Base-by-base conservation (phyloP, 2,329 filamentous ascomycete species). In the Aspergillus thermomutatus region DNA sequence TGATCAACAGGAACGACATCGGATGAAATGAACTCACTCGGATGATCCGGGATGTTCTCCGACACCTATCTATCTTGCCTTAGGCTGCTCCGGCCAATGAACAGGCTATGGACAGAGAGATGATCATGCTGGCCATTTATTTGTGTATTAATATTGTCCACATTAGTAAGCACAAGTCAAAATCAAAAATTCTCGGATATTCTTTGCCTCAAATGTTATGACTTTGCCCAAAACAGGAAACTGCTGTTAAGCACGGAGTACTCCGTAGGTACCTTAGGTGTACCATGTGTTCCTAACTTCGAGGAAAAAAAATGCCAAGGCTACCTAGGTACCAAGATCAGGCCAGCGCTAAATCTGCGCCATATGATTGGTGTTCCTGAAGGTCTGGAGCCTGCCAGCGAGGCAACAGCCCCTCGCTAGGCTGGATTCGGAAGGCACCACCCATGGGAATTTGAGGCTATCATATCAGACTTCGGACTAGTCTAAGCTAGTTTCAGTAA, bases 341-440 rank as follows among this genome's bases (percentile, higher is more conserved):
- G 31, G 5, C 31, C 31, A 37, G 14, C 45, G 31, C 14, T 40
- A n/a, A n/a, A 50, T 49, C 23, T 27, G 7, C 26, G 3, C 46
- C 4, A 23, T 49, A 14, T 58, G 54, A 62, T 63, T 63, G 61
- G 61, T 60, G 61, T 63, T 53, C 61, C 61, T 63, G 61, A 52
- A 26, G 14, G 27, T 11, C 41, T 45, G 41, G 41, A 45, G 41
- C 19, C 8, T 45, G 10, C 41, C n/a, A 45, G 10, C 41, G 1
- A 46, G 43, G 31, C 19, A 14, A 17, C 19, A 9, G 28, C 49
- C 49, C 54, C 51, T 31, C 57, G 48, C 59, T 61, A 58, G n/a
- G n/a, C 51, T 25, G 4, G 8, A 43, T 49, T 23, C 31, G 34
- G 50, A 21, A 50, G 53, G 45, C 47, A 37, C 56, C 26, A 49